phyloP scores from a whole-genome alignment of 257 asterid genomes.

The Anisodus tanguticus region DNA sequence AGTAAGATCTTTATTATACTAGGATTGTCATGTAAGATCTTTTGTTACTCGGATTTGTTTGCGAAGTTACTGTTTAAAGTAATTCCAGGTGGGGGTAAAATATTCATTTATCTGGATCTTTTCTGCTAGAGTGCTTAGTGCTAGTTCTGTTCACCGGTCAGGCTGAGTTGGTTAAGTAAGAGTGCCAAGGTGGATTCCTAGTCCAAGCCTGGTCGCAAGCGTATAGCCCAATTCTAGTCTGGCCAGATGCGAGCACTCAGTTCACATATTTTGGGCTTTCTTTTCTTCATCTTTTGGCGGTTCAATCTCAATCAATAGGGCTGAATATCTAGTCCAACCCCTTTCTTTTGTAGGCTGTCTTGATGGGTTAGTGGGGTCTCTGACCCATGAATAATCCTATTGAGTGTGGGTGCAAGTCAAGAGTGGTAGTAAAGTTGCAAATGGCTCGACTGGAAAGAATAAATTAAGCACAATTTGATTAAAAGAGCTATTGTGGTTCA shows the following conservation, averaged over 20 bases:
- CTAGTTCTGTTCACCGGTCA: background rate
- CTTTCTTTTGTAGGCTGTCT: background rate
- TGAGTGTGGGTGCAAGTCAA: too few species aligned
- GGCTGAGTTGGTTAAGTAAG: background rate
- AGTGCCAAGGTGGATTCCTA: background rate
- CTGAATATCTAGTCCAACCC: background rate
- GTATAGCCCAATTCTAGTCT: background rate
- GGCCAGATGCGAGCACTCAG: background rate
- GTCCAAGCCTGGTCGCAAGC: constrained; percentile 1
- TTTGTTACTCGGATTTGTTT: background rate
- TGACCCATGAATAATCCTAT: too few species aligned
- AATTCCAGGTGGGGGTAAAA: background rate
- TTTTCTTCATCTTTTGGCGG: background rate
- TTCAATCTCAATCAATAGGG: background rate
- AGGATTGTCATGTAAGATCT: background rate
- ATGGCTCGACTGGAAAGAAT: too few species aligned
- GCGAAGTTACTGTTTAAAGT: background rate
- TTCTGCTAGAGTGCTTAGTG: background rate
- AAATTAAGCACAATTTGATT: accelerated
- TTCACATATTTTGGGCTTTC: background rate
- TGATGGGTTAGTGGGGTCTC: background rate
- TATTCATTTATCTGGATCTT: background rate
- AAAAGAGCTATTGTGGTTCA: background rate
- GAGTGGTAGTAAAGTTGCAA: too few species aligned
- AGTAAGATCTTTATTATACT: background rate